Conservation (phyloP, 768 basidiomycete species). For the Mycena alexandri region DNA sequence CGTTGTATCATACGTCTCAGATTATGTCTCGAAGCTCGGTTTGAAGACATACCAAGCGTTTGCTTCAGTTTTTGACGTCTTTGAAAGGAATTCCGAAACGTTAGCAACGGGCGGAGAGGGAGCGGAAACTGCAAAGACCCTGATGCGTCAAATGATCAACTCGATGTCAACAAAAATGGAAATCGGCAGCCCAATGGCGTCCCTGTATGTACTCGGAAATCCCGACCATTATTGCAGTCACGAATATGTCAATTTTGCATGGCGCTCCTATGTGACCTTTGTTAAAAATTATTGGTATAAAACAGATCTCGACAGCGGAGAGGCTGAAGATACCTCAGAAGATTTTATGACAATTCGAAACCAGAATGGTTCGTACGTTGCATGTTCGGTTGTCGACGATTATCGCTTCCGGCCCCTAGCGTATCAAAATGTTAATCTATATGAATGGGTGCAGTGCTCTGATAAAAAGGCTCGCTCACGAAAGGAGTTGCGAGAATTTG, state of each 20-base stretch:
- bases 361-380: slow-evolving; percentile 19
- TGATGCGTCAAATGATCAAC: slow-evolving; percentile 23
- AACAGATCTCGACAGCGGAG: too few species aligned
- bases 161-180: slow-evolving; percentile 42
- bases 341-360: slow-evolving; percentile 1
- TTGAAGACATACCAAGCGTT: slow-evolving; percentile 19
- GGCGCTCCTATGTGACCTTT: slow-evolving; percentile 40
- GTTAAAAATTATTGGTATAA: slow-evolving; percentile 1
- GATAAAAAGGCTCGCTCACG: background rate
- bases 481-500: background rate
- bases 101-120: slow-evolving; percentile 12
- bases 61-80: slow-evolving; percentile 14
- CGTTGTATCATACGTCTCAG: slow-evolving; percentile 15
- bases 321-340: background rate
- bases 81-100: slow-evolving; percentile 37
- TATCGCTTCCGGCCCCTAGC: slow-evolving; percentile 35
- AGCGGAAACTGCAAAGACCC: slow-evolving; percentile 25
- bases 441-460: slow-evolving; percentile 38
- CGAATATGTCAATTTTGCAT: slow-evolving; percentile 45
- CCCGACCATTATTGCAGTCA: slow-evolving; percentile 52
- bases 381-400: slow-evolving; percentile 42
- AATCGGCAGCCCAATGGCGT: slow-evolving; percentile 50
- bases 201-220: slow-evolving; percentile 46
- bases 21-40: slow-evolving; percentile 17
- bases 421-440: slow-evolving; percentile 34